Evolutionary conservation across 805 yeast species (phyloP).

Genomic region (Candida railenensis): DNA sequence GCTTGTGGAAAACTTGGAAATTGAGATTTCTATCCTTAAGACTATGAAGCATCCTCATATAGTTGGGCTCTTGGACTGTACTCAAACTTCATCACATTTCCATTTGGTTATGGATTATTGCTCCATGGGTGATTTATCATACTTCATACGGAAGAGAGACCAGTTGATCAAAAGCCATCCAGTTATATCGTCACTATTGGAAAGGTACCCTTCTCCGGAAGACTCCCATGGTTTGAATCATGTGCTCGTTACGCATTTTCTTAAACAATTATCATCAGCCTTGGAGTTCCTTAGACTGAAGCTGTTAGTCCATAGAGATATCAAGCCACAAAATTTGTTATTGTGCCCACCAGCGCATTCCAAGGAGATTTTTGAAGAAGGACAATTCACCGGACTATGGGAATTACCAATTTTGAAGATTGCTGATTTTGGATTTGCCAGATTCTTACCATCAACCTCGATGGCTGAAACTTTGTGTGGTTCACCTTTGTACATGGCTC

Average conservation of each 20-base stretch:
- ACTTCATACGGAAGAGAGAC: slow-evolving; percentile 74
- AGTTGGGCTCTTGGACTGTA: slow-evolving; percentile 81
- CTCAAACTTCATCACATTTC: slow-evolving; percentile 73
- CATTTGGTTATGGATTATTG: slow-evolving; percentile 96
- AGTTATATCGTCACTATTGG: slow-evolving; percentile 69
- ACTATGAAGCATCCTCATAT: slow-evolving; percentile 90
- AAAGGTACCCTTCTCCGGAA: slow-evolving; percentile 79
- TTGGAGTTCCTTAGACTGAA: slow-evolving; percentile 76
- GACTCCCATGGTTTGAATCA: slow-evolving; percentile 78
- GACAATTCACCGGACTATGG: slow-evolving; percentile 73
- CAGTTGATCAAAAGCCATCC: slow-evolving; percentile 77
- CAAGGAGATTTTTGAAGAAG: slow-evolving; percentile 53
- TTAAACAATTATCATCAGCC: slow-evolving; percentile 85
- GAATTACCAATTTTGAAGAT: slow-evolving; percentile 88
- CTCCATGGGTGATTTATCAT: slow-evolving; percentile 89
- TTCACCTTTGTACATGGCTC: slow-evolving; percentile 97
- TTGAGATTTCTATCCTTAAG: slow-evolving; percentile 87
- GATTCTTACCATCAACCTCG: slow-evolving; percentile 88
- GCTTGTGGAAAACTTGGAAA: slow-evolving; percentile 84
- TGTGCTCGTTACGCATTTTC: slow-evolving; percentile 74
- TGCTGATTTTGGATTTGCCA: slow-evolving; percentile 97
- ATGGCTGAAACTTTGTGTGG: slow-evolving; percentile 98
- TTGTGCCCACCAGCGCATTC: slow-evolving; percentile 80
- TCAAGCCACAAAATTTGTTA: slow-evolving; percentile 87
- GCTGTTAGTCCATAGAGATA: slow-evolving; percentile 90